Evolutionary conservation across 495 filamentous ascomycete species (phyloP), one percentile per base, ranked within the genome.

Genomic region (Xylaria palmicola): DNA sequence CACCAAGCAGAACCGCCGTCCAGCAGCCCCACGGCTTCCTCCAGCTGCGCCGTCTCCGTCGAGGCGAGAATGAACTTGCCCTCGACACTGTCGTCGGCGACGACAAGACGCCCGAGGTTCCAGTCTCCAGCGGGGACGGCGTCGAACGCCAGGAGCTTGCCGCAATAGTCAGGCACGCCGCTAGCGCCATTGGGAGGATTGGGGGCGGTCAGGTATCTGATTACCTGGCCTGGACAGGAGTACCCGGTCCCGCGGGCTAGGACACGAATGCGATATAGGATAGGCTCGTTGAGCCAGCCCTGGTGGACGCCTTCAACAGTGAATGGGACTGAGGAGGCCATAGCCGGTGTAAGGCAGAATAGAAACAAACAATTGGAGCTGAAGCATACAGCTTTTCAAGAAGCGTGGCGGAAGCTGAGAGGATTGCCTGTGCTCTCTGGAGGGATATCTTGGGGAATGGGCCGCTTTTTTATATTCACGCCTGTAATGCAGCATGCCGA

Each of bases 251-350:
- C 27, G 27, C 32, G 27, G 52, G 27, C 52, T 39, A 15, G 52
- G 52, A 56, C 52, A 26, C 52, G 52, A 22, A 56, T 56, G 52
- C 52, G 52, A 56, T 56, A 56, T 41, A 56, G 52, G 32, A 56
- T 20, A 34, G 52, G 30, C 52, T 56, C 52, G 32, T 56, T 56
- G 27, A 34, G 52, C 52, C 52, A 56, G 34, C 52, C 52, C 32
- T 56, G 52, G 32, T 56, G 52, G 32, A 41, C 52, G 32, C 24
- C 37, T 20, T 56, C 52, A 41, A 56, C 32, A 41, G 52, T 41
- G n/a, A 56, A 56, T 56, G 52, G 17, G 52, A 56, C 32, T 39
- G 32, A 56, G 17, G 52, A 41, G 32, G 32, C 52, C 52, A 40
- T 40, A 40, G 5, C 37, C 37, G 37, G 12, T 40, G 5, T 15